These are phyloP conservation scores for Microcyclospora pomicola DNA, from an alignment of 2,329 filamentous ascomycete species.

Conservation along the genomic window DNA sequence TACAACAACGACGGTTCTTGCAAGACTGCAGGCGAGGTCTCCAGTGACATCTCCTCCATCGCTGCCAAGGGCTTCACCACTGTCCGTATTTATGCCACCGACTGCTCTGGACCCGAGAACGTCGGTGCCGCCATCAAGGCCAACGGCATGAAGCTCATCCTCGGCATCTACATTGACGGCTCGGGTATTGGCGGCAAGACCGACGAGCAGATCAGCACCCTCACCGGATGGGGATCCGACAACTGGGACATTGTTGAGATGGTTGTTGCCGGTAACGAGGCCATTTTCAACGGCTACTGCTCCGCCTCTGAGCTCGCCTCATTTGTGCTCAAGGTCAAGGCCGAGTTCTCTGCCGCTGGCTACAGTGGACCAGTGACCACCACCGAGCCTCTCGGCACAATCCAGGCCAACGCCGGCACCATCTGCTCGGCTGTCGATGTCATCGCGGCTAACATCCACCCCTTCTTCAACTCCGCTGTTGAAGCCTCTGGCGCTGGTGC, in stretches of 20 bases:
- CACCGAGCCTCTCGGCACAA: constrained; percentile 70
- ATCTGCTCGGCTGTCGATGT: constrained; percentile 68
- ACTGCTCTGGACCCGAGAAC: constrained; percentile 68
- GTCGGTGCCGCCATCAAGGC: constrained; percentile 56
- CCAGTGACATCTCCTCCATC: constrained; percentile 29
- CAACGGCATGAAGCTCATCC: constrained; percentile 62
- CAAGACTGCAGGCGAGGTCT: constrained; percentile 28
- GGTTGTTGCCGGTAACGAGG: constrained; percentile 83
- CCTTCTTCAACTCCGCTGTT: constrained; percentile 74
- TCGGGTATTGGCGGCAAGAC: constrained; percentile 45
- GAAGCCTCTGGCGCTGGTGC: constrained; percentile 52
- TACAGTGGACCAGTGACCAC: constrained; percentile 70
- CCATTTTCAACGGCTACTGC: constrained; percentile 61
- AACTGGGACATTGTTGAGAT: constrained; percentile 64
- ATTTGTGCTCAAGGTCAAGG: constrained; percentile 57
- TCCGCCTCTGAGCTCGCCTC: constrained; percentile 48
- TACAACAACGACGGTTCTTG: constrained; percentile 30
- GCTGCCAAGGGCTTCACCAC: constrained; percentile 43
- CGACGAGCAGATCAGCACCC: constrained; percentile 54
- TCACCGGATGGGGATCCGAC: constrained; percentile 59
- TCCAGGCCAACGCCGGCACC: constrained; percentile 45
- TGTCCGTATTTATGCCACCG: constrained; percentile 75
- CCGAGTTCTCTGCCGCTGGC: constrained; percentile 38
- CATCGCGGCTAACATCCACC: constrained; percentile 75
- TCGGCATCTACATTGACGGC: constrained; percentile 73